phyloP scores from a whole-genome alignment of 2,329 filamentous ascomycete species.

The Colletotrichum sp. region DNA sequence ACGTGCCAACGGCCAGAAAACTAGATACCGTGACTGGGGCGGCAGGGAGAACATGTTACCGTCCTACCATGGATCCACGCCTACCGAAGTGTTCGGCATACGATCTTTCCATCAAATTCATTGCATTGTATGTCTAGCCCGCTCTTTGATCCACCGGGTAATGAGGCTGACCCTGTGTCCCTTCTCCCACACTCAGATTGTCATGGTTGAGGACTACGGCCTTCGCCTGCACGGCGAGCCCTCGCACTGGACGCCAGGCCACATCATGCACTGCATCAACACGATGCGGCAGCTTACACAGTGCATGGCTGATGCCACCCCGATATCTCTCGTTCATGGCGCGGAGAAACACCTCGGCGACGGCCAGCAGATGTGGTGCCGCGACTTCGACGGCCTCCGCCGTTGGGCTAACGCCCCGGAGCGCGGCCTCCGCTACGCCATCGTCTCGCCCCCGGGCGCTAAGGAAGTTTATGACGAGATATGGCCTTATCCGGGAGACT shows the following conservation, averaged over 20 bases:
- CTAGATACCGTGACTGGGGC: not conserved
- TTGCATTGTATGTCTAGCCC: not conserved
- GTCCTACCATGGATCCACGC: not conserved
- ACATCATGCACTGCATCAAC: not conserved
- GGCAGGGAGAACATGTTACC: not conserved
- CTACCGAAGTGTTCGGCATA: not conserved
- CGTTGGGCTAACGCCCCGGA: constrained; percentile 22
- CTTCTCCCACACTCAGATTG: not conserved
- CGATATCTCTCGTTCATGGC: not conserved
- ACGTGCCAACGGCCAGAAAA: not conserved
- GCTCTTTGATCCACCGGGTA: not conserved
- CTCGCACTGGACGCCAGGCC: not conserved
- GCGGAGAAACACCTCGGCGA: not conserved
- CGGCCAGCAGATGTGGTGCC: not conserved
- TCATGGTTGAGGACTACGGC: not conserved
- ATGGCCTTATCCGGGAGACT: not conserved
- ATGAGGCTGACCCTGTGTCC: not conserved
- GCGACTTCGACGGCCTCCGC: not conserved
- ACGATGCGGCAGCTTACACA: not conserved
- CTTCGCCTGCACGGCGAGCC: not conserved
- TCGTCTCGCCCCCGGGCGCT: not conserved
- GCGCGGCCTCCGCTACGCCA: constrained; percentile 4
- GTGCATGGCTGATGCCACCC: not conserved
- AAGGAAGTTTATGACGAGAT: not conserved
- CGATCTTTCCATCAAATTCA: not conserved